Conservation (phyloP, 2,329 filamentous ascomycete genomes). For the Clarireedia paspali region DNA sequence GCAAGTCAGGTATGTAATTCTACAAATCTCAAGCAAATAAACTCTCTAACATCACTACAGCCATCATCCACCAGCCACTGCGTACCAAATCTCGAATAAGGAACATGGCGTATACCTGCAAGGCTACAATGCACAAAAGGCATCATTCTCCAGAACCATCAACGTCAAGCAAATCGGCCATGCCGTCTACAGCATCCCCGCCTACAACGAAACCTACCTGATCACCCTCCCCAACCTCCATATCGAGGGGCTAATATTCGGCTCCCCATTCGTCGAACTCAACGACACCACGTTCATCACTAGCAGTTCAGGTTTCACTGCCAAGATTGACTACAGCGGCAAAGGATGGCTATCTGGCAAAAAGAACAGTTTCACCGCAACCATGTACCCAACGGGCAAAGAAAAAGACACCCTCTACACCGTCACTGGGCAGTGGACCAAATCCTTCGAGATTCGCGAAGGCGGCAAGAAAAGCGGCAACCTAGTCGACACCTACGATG, state of each 20-base stretch:
- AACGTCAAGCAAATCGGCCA: conserved; percentile 93
- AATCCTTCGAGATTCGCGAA: conserved; percentile 69
- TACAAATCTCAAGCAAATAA: neutral
- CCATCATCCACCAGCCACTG: conserved; percentile 91
- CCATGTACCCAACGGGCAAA: conserved; percentile 60
- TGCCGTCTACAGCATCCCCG: conserved; percentile 68
- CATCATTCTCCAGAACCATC: conserved; percentile 88
- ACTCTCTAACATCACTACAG: conserved; percentile 30
- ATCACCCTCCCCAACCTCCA: conserved; percentile 88
- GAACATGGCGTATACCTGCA: conserved; percentile 70
- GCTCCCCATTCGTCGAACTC: conserved; percentile 83
- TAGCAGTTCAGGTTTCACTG: conserved; percentile 77
- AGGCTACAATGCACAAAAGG: conserved; percentile 95
- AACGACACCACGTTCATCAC: conserved; percentile 79
- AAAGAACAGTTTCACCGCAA: conserved; percentile 83
- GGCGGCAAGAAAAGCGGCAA: conserved; percentile 47
- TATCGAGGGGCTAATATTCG: conserved; percentile 86
- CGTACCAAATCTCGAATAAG: conserved; percentile 85
- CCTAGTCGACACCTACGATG: conserved; percentile 53
- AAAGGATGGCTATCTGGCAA: conserved; percentile 93
- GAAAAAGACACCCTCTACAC: conserved; percentile 73
- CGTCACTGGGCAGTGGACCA: conserved; percentile 86
- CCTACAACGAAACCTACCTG: conserved; percentile 56
- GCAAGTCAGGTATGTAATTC: conserved; percentile 63
- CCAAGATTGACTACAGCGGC: conserved; percentile 87